Percentiles rank a stretch among this genome's conserved stretches.
These are phyloP conservation scores for Beta macrorhiza DNA, from an alignment of 179 eudicot genomes.

Conservation along the genomic window DNA sequence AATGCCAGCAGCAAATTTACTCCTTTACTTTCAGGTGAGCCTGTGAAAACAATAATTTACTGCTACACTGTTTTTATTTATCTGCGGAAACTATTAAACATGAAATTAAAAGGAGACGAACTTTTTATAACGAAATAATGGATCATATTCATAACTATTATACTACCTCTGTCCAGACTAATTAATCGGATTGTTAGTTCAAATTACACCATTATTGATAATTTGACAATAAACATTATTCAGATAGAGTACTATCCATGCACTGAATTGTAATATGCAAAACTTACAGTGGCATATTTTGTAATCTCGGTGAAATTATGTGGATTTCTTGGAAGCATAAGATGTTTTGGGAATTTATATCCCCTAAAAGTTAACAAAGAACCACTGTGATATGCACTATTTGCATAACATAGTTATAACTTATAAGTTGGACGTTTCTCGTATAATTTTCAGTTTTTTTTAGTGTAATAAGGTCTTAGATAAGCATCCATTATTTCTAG, in stretches of 20 bases:
- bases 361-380: too few relatives aligned
- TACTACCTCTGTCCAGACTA: neutral
- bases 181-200: neutral
- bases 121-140: too few relatives aligned
- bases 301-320: too few relatives aligned
- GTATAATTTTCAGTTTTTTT: too few relatives aligned
- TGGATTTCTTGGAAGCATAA: too few relatives aligned
- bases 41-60: neutral
- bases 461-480: neutral
- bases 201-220: neutral
- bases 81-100: neutral
- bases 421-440: too few relatives aligned
- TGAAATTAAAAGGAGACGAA: too few relatives aligned
- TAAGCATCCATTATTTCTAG: neutral
- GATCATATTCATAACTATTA: neutral
- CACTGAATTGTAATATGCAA: neutral
- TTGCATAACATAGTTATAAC: too few relatives aligned
- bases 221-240: neutral
- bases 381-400: too few relatives aligned
- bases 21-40: constrained; percentile 87
- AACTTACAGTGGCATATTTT: too few relatives aligned
- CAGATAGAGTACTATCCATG: neutral
- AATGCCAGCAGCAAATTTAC: constrained; percentile 94
- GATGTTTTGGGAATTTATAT: too few relatives aligned
- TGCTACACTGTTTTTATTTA: neutral